Evolutionary conservation across 1,139 yeast species (phyloP).

Genomic region (Wickerhamiella infanticola): DNA sequence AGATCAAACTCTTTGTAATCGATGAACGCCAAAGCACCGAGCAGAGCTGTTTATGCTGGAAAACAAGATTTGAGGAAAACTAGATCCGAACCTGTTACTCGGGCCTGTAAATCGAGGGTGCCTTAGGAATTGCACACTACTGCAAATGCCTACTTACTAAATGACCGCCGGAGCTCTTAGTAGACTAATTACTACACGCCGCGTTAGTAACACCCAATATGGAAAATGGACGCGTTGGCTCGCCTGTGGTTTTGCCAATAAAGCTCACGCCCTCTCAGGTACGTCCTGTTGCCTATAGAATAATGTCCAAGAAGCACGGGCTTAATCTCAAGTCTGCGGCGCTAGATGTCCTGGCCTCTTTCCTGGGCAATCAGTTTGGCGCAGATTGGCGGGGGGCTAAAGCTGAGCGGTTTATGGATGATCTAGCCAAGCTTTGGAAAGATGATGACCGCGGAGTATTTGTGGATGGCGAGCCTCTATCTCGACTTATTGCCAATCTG

Average conservation of each 20-base stretch:
- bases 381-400: constrained; percentile 67
- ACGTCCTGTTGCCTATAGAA: constrained; percentile 81
- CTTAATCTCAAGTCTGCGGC: constrained; percentile 82
- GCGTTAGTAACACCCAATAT: background rate
- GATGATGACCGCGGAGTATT: constrained; percentile 76
- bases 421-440: constrained; percentile 72
- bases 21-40: too few relatives aligned
- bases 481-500: constrained; percentile 40
- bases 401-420: constrained; percentile 58
- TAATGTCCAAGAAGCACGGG: constrained; percentile 83
- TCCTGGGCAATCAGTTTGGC: constrained; percentile 64
- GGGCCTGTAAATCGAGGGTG: too few relatives aligned
- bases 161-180: too few relatives aligned
- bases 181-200: background rate
- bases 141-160: too few relatives aligned
- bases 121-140: too few relatives aligned
- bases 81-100: too few relatives aligned
- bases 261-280: constrained; percentile 64
- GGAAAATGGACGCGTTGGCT: background rate
- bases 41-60: too few relatives aligned
- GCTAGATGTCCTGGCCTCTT: constrained; percentile 50
- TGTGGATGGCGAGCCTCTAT: constrained; percentile 58
- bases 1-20: too few relatives aligned
- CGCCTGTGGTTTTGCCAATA: constrained; percentile 40
- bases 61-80: too few relatives aligned